A percentile compares a stretch with the other conserved stretches of the same genome.
Conservation (phyloP, 306 rosid species). For the Hylodesmum podocarpum region DNA sequence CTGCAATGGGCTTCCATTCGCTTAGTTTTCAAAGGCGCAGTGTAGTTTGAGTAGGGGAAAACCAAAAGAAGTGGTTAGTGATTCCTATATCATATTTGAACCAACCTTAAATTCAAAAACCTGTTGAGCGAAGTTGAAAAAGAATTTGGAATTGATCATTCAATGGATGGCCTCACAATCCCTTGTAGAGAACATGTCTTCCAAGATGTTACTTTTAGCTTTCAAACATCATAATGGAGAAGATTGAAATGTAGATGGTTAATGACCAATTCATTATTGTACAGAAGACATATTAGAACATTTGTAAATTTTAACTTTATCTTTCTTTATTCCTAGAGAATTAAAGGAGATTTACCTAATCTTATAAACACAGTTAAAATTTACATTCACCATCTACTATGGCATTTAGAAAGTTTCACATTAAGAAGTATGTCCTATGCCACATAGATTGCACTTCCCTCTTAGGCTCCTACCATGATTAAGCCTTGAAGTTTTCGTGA, state of each 20-base stretch:
- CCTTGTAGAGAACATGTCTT: constrained; percentile 49
- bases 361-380: no score
- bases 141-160: constrained; percentile 49
- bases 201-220: no score
- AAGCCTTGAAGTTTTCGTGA: not conserved
- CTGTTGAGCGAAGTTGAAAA: constrained; percentile 30
- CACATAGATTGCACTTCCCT: not conserved
- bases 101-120: constrained; percentile 31
- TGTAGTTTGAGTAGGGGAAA: constrained; percentile 38
- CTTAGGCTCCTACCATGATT: not conserved
- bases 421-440: not conserved
- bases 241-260: no score
- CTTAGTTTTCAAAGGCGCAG: not conserved
- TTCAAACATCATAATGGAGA: no score
- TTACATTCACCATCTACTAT: no score
- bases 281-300: no score
- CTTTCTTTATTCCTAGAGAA: no score
- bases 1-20: constrained; percentile 18
- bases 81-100: constrained; percentile 38
- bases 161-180: constrained; percentile 43
- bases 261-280: no score
- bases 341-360: no score
- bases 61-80: constrained; percentile 32
- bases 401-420: no score
- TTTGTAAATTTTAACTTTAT: no score